These are phyloP conservation scores for Teunomyces panamensis DNA, from an alignment of 805 yeast species.

Conservation along the genomic window DNA sequence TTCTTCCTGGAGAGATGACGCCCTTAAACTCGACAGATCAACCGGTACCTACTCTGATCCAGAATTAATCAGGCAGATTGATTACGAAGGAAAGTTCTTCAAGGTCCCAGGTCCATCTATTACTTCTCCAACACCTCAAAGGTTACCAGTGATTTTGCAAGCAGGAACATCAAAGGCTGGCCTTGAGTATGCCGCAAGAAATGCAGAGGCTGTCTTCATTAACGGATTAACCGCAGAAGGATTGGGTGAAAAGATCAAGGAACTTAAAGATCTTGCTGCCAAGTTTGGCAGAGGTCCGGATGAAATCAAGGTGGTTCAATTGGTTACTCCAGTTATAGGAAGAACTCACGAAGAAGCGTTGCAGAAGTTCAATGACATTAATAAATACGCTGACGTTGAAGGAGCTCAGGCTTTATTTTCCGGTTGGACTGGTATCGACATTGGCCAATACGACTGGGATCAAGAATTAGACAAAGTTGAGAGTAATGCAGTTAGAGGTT, in stretches of 20 bases:
- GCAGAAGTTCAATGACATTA: slow-evolving; percentile 30
- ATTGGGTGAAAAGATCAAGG: slow-evolving; percentile 25
- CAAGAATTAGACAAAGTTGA: slow-evolving; percentile 30
- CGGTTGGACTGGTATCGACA: slow-evolving; percentile 43
- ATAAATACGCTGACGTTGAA: slow-evolving; percentile 33
- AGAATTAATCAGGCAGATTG: slow-evolving; percentile 36
- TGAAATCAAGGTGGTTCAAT: slow-evolving; percentile 35
- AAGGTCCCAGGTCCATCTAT: slow-evolving; percentile 44
- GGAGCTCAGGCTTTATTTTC: slow-evolving; percentile 41
- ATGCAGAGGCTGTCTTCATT: slow-evolving; percentile 43
- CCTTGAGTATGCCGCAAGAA: slow-evolving; percentile 39
- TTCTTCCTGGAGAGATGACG: slow-evolving; percentile 46
- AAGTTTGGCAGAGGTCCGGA: slow-evolving; percentile 34
- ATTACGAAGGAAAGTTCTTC: slow-evolving; percentile 39
- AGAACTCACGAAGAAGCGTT: slow-evolving; percentile 41
- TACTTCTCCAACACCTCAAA: slow-evolving; percentile 42
- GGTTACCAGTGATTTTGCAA: slow-evolving; percentile 43
- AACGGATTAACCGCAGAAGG: slow-evolving; percentile 31
- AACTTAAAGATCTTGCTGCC: slow-evolving; percentile 29
- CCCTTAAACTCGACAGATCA: slow-evolving; percentile 25
- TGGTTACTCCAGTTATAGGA: slow-evolving; percentile 38
- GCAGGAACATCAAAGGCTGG: slow-evolving; percentile 45
- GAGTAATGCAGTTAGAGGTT: slow-evolving; percentile 29
- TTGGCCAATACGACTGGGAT: slow-evolving; percentile 29
- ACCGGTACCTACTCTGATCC: slow-evolving; percentile 38